phyloP scores from a whole-genome alignment of 1,284 basidiomycete genomes.

The Phlebopus sp. region DNA sequence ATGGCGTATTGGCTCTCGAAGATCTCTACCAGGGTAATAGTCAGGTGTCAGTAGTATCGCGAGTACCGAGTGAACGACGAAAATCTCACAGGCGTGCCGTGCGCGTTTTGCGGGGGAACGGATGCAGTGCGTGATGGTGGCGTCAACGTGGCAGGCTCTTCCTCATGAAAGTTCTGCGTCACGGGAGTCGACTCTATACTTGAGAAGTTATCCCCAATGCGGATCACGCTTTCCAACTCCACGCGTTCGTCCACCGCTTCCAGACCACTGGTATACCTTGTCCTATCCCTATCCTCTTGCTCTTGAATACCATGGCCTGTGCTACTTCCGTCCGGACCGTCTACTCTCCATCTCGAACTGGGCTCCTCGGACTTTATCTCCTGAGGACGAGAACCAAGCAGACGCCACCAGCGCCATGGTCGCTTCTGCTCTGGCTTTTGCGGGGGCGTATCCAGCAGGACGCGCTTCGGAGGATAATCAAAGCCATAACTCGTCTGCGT shows the following conservation, averaged over 20 bases:
- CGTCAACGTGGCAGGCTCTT: conserved; percentile 8
- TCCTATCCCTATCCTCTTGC: conserved; percentile 1
- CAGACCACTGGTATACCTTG: conserved; percentile 4
- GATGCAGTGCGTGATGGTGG: conserved; percentile 5
- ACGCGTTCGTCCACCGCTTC: conserved; percentile 12
- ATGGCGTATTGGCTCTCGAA: conserved; percentile 3
- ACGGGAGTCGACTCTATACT: conserved; percentile 17
- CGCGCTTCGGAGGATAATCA: conserved; percentile 8
- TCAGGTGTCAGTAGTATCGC: background rate
- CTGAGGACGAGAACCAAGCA: conserved; percentile 25
- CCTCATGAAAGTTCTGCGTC: conserved; percentile 4
- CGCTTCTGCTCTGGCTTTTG: conserved; percentile 1
- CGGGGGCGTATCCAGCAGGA: conserved; percentile 4
- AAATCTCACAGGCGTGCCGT: conserved; percentile 16
- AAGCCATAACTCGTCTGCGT: conserved; percentile 8
- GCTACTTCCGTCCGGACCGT: conserved; percentile 23
- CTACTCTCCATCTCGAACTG: conserved; percentile 20
- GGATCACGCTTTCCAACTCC: conserved; percentile 14
- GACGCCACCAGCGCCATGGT: conserved; percentile 26
- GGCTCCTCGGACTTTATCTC: conserved; percentile 26
- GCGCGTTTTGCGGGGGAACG: background rate
- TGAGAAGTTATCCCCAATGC: conserved; percentile 19
- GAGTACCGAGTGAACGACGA: background rate
- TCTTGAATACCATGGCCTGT: conserved; percentile 16
- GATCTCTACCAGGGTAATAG: conserved; percentile 8